Base-by-base conservation (phyloP, 208 protist species). In the Phytomonas francai region DNA sequence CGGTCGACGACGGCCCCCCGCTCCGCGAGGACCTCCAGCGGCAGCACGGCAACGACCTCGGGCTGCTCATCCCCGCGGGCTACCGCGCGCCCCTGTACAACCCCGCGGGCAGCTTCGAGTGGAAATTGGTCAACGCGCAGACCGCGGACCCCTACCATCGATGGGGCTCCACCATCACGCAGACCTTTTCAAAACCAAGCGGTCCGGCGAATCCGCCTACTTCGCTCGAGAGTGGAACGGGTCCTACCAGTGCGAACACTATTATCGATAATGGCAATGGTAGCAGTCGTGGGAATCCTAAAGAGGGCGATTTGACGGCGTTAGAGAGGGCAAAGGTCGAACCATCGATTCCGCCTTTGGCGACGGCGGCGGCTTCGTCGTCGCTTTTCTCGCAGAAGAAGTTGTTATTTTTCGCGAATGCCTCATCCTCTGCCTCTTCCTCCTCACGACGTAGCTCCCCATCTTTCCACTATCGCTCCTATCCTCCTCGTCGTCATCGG, bases 131-230 rank as follows among this genome's bases (percentile, higher is more conserved):
- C 33, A 32, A 58, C 36, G 65, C 51, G 8, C 63, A 76, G 36
- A 62, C 34, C n/a, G 66, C 75, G 72, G 81, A 87, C 30, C 82
- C 82, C 34, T 78, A 78, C 63, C 79, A 74, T 51, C 71, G 82
- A 31, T 88, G 82, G 82, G 76, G 79, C 5, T 58, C 65, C n/a
- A 59, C 72, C 8, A 64, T 79, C 16, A 29, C 29, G 29, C 56
- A 32, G 8, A 32, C 29, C 8, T 59, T 59, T 36, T 3, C 33
- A 36, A 36, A 8, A 8, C 56, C 56, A 29, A 59, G 5, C 56
- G 8, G 5, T 8, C 56, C 8, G 29, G 56, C 56, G 8, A 59
- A 59, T 59, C 56, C 56, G 29, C 3, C 8, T 8, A 59, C 3
- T 59, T 59, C 56, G 3, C 28, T 25, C 25, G 49, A 27, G 22